Percentiles rank a stretch among this genome's conserved stretches.
These are phyloP conservation scores for Silybum marianum DNA, from an alignment of 129 eudicot genomes.

Conservation along the genomic window DNA sequence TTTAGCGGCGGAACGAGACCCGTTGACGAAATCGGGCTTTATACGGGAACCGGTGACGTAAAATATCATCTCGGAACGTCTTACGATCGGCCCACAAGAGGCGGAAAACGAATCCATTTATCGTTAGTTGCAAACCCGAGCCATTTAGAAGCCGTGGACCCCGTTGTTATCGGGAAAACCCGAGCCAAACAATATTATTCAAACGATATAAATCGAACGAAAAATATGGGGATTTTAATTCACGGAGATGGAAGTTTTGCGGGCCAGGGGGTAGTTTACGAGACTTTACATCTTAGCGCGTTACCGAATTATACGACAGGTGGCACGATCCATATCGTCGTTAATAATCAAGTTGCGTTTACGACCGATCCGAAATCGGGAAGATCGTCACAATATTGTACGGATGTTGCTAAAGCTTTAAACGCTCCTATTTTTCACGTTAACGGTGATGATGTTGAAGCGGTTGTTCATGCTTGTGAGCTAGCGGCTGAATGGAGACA, in stretches of 20 bases:
- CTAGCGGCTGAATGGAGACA: constrained; percentile 99
- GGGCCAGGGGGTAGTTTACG: constrained; percentile 97
- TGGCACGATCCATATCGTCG: constrained; percentile 90
- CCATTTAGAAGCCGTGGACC: constrained; percentile 90
- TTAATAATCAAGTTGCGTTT: constrained; percentile 95
- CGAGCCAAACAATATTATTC: constrained; percentile 86
- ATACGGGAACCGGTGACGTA: constrained; percentile 95
- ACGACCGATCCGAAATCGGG: constrained; percentile 90
- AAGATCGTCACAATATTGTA: constrained; percentile 93
- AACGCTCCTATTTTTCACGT: constrained; percentile 93
- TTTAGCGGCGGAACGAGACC: constrained; percentile 91
- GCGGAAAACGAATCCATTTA: constrained; percentile 80
- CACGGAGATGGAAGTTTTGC: constrained; percentile 97
- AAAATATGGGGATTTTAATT: constrained; percentile 72
- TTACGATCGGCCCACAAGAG: constrained; percentile 92
- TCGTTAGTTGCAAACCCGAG: constrained; percentile 93
- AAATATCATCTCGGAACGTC: constrained; percentile 95
- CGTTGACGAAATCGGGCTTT: constrained; percentile 75
- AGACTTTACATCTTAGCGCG: constrained; percentile 89
- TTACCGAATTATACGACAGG: constrained; percentile 95
- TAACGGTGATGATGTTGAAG: constrained; percentile 93
- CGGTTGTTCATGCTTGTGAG: constrained; percentile 94
- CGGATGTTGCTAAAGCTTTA: constrained; percentile 95
- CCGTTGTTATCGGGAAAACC: constrained; percentile 89
- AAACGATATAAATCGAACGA: constrained; percentile 68